A percentile compares a stretch with the other conserved stretches of the same genome.
phyloP scores from a whole-genome alignment of 345 rosid species.

The Moricandia moricandioides region DNA sequence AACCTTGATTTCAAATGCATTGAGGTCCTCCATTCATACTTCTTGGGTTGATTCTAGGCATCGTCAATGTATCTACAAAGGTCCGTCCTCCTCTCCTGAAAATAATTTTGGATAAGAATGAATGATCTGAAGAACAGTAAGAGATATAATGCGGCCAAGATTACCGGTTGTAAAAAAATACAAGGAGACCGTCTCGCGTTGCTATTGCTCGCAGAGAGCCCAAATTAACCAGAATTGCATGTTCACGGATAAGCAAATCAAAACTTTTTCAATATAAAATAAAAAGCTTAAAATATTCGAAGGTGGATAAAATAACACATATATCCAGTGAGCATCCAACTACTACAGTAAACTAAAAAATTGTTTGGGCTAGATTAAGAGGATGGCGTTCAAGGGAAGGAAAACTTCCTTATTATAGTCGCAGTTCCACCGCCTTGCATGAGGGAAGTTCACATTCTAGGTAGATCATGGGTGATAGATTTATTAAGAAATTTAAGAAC shows the following conservation, averaged over 20 bases:
- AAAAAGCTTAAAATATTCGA: not conserved
- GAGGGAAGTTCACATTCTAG: not conserved
- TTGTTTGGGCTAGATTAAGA: not conserved
- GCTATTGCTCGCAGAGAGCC: constrained; percentile 76
- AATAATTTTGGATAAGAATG: not conserved
- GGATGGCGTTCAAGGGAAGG: not conserved
- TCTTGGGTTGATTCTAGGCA: not conserved
- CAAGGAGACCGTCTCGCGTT: constrained; percentile 60
- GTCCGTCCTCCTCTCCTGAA: not conserved
- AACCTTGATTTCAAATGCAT: not conserved
- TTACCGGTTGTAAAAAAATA: constrained; percentile 63
- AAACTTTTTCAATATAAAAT: too few species aligned
- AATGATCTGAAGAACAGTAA: not conserved
- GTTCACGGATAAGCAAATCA: constrained; percentile 58
- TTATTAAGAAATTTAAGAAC: not conserved
- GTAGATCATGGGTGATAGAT: not conserved
- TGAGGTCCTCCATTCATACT: not conserved
- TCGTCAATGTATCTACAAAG: not conserved
- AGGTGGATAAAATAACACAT: not conserved
- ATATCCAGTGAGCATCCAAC: not conserved
- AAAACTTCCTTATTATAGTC: not conserved
- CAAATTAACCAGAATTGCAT: constrained; percentile 79
- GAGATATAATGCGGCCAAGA: not conserved
- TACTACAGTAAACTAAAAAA: not conserved
- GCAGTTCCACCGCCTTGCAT: not conserved